Percentiles rank a stretch among this genome's conserved stretches.
These are phyloP conservation scores for Galeopsis tetrahit DNA, from an alignment of 257 asterid species.

Conservation along the genomic window DNA sequence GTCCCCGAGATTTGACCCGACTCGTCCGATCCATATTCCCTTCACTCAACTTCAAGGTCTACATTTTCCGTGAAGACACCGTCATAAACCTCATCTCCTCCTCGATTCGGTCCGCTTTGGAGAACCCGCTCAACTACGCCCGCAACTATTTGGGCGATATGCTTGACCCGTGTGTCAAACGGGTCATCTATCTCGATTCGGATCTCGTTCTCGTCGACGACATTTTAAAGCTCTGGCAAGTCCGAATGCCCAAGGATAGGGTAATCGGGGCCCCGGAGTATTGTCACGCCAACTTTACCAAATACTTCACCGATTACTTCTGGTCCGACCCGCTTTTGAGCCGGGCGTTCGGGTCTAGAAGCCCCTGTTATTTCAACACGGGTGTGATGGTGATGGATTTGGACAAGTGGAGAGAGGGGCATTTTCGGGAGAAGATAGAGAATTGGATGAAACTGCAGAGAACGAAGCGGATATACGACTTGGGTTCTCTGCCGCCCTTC, in stretches of 20 bases:
- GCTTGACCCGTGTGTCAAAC: conserved; percentile 67
- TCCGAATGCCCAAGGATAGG: conserved; percentile 29
- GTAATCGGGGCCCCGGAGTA: conserved; percentile 83
- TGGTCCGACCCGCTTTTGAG: conserved; percentile 70
- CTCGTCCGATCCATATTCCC: conserved; percentile 70
- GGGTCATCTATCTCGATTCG: conserved; percentile 77
- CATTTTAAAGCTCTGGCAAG: conserved; percentile 58
- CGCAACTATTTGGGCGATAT: conserved; percentile 77
- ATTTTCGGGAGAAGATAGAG: conserved; percentile 60
- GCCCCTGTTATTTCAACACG: conserved; percentile 80
- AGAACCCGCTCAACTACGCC: conserved; percentile 84
- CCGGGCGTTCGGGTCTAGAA: conserved; percentile 53
- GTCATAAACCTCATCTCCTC: conserved; percentile 72
- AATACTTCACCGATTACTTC: conserved; percentile 67
- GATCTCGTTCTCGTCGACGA: conserved; percentile 77
- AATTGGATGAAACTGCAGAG: conserved; percentile 87
- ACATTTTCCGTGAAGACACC: conserved; percentile 69
- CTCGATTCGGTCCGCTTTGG: conserved; percentile 67
- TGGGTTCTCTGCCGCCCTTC: conserved; percentile 47
- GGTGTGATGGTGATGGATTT: conserved; percentile 88
- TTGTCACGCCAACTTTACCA: conserved; percentile 77
- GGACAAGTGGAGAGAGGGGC: conserved; percentile 68
- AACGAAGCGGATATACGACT: conserved; percentile 50
- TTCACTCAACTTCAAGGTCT: conserved; percentile 66
- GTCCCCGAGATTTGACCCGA: conserved; percentile 64